Percentiles rank a stretch among this genome's conserved stretches.
These are phyloP conservation scores for Verticillium zaregamsianum DNA, from an alignment of 2,329 filamentous ascomycete species.

Conservation along the genomic window DNA sequence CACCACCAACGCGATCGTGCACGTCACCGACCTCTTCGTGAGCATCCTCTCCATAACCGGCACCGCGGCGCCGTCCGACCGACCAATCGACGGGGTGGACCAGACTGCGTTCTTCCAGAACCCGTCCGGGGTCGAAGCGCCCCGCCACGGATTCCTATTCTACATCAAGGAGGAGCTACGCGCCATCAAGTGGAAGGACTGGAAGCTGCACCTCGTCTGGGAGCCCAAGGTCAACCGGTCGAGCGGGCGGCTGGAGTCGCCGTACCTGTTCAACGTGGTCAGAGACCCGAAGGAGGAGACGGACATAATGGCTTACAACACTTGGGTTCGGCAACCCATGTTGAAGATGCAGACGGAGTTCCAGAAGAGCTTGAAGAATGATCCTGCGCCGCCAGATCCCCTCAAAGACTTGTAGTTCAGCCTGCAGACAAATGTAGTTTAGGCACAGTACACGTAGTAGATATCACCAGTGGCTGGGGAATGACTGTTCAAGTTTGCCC, in stretches of 20 bases:
- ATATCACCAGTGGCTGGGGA: too few species aligned
- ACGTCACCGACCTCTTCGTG: conserved; percentile 27
- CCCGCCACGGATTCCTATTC: conserved; percentile 23
- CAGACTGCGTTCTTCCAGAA: conserved; percentile 21
- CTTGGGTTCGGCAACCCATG: conserved; percentile 28
- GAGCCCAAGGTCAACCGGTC: conserved; percentile 30
- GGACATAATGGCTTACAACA: conserved; percentile 23
- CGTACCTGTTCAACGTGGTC: conserved; percentile 25
- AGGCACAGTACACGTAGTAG: too few species aligned
- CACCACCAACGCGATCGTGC: conserved; percentile 25
- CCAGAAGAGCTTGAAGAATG: conserved; percentile 20
- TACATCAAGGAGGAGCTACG: conserved; percentile 30
- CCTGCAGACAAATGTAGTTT: not conserved
- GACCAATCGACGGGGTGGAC: conserved; percentile 25
- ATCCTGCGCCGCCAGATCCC: conserved; percentile 26
- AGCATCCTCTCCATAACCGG: conserved; percentile 22
- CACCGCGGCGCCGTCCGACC: conserved; percentile 15
- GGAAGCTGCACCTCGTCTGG: conserved; percentile 29
- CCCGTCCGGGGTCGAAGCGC: conserved; percentile 13
- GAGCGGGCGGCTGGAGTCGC: conserved; percentile 22
- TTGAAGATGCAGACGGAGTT: conserved; percentile 20
- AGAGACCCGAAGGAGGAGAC: conserved; percentile 29
- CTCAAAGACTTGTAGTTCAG: conserved; percentile 17
- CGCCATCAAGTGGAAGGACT: conserved; percentile 28
- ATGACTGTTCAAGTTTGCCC: too few species aligned